A percentile compares a stretch with the other conserved stretches of the same genome.
phyloP scores from a whole-genome alignment of 192 early-diverging fungal genomes.

The Coemansia sp. region DNA sequence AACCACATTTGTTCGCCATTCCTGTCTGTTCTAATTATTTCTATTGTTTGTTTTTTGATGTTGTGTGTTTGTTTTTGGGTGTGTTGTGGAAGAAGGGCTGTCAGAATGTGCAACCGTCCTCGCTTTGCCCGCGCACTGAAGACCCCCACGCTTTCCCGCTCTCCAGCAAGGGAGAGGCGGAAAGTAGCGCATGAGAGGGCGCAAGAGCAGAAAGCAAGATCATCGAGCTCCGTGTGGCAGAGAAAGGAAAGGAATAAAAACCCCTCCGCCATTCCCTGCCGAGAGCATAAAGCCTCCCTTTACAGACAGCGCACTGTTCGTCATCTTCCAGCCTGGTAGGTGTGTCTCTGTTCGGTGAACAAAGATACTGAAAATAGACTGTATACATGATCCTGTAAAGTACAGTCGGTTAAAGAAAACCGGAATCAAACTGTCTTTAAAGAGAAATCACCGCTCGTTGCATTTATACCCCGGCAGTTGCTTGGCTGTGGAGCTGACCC shows the following conservation, averaged over 20 bases:
- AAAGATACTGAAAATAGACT: slow-evolving; percentile 56
- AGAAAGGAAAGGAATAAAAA: no score
- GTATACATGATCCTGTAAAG: slow-evolving; percentile 58
- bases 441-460: background rate
- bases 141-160: slow-evolving; percentile 17
- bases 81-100: slow-evolving; percentile 19
- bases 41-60: background rate
- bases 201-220: slow-evolving; percentile 41
- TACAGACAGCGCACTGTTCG: slow-evolving; percentile 49
- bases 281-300: slow-evolving; percentile 37
- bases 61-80: background rate
- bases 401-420: slow-evolving; percentile 47
- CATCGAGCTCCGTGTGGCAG: slow-evolving; percentile 21
- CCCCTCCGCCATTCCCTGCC: background rate
- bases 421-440: background rate
- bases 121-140: slow-evolving; percentile 35
- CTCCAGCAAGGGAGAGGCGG: background rate
- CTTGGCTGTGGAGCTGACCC: background rate
- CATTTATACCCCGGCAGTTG: slow-evolving; percentile 7
- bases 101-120: slow-evolving; percentile 56
- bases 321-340: slow-evolving; percentile 53
- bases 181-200: slow-evolving; percentile 24
- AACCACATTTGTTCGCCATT: background rate
- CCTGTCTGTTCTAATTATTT: background rate
- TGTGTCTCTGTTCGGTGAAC: slow-evolving; percentile 55